phyloP scores from a whole-genome alignment of 352 stramenopile species.

The Elongisporangium prolatum region DNA sequence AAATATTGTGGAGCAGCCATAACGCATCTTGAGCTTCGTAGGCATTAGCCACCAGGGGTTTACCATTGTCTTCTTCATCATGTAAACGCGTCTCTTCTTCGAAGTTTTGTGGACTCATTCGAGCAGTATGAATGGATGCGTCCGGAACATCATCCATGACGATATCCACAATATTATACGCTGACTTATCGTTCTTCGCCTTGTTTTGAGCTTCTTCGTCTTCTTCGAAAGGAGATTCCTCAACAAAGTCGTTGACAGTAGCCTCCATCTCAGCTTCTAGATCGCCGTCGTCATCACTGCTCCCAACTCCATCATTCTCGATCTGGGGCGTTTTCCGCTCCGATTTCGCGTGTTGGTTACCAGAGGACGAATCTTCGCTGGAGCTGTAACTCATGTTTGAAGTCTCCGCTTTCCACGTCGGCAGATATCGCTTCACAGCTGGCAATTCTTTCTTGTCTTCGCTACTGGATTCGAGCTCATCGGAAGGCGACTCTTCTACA shows the following conservation, averaged over 20 bases:
- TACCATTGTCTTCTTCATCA: neutral
- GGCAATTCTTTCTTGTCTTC: constrained; percentile 11
- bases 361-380: neutral
- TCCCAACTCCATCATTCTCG: constrained; percentile 3
- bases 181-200: neutral
- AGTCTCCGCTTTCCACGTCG: neutral
- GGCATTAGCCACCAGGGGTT: neutral
- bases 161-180: neutral
- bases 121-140: neutral
- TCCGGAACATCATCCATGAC: neutral
- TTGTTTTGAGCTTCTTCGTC: neutral
- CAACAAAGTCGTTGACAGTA: neutral
- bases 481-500: neutral
- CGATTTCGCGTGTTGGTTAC: neutral
- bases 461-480: neutral
- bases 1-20: constrained; percentile 16
- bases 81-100: neutral
- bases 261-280: constrained; percentile 1
- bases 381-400: no score
- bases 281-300: constrained; percentile 1
- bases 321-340: neutral
- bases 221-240: constrained; percentile 1
- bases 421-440: constrained; percentile 4
- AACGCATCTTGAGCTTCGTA: constrained; percentile 7
- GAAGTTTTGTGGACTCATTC: neutral